A percentile compares a stretch with the other conserved stretches of the same genome.
Conservation (phyloP, 306 rosid genomes). For the Cucurbita maxima region DNA sequence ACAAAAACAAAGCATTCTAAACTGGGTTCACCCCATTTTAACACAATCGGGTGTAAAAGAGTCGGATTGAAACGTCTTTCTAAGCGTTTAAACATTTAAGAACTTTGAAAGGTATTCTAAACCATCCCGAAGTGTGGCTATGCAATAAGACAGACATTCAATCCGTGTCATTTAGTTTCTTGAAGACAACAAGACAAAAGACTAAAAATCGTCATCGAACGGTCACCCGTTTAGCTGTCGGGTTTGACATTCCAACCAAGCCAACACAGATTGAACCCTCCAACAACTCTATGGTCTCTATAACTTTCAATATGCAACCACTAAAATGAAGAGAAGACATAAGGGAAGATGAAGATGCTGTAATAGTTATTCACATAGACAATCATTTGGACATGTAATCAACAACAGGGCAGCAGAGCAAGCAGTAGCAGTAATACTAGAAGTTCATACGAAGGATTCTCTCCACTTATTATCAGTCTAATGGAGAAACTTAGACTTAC, state of each 20-base stretch:
- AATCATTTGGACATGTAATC: constrained; percentile 4
- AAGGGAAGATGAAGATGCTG: neutral
- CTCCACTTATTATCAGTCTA: constrained; percentile 20
- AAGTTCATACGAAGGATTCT: neutral
- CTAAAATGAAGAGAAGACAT: neutral
- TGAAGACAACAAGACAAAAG: neutral
- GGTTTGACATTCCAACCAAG: neutral
- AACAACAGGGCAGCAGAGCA: constrained; percentile 7
- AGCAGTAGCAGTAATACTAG: constrained; percentile 8
- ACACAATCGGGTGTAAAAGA: too few species aligned
- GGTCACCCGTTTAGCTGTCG: neutral
- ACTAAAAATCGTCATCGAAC: neutral
- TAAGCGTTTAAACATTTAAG: too few species aligned
- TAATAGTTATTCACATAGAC: constrained; percentile 33
- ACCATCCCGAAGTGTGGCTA: too few species aligned
- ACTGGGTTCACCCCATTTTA: too few species aligned
- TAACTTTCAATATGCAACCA: neutral
- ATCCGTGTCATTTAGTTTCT: neutral
- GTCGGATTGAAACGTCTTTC: too few species aligned
- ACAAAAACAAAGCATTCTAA: too few species aligned
- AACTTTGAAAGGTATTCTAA: too few species aligned
- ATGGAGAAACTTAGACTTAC: constrained; percentile 9
- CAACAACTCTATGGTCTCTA: neutral
- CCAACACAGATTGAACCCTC: neutral
- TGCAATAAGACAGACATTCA: neutral